phyloP scores from a whole-genome alignment of 768 basidiomycete species.

The Leccinum subtestaceum region DNA sequence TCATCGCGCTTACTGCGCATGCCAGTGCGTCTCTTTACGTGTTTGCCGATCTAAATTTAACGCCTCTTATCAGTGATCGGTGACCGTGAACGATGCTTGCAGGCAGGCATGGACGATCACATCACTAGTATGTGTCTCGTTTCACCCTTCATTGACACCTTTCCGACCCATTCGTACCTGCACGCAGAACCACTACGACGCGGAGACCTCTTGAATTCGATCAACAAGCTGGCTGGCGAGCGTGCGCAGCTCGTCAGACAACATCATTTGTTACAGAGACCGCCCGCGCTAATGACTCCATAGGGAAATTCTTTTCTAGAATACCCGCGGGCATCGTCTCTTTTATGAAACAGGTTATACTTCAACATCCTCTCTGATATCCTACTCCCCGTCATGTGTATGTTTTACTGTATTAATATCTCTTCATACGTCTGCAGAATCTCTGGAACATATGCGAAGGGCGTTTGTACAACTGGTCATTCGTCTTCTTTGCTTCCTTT shows the following conservation, averaged over 20 bases:
- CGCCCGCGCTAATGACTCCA: constrained; percentile 31
- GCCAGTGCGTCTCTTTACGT: constrained; percentile 63
- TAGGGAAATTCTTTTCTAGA: constrained; percentile 6
- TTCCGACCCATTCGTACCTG: background rate
- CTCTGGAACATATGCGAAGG: background rate
- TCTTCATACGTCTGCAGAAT: background rate
- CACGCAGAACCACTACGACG: constrained; percentile 70
- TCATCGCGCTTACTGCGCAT: constrained; percentile 96
- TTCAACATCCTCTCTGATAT: background rate
- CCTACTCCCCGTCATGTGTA: background rate
- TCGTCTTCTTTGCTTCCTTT: background rate
- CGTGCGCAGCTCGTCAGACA: constrained; percentile 39
- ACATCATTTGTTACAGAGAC: constrained; percentile 31
- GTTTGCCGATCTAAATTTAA: constrained; percentile 9
- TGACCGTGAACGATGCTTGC: constrained; percentile 70
- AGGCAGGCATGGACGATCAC: constrained; percentile 82
- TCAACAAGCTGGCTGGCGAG: constrained; percentile 75
- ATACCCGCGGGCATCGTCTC: constrained; percentile 2
- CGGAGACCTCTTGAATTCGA: constrained; percentile 76
- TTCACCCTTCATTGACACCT: background rate
- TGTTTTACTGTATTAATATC: background rate
- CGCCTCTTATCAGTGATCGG: constrained; percentile 69
- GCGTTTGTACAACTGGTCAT: background rate
- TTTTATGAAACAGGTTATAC: background rate
- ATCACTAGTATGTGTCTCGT: constrained; percentile 62